phyloP scores from a whole-genome alignment of 78 protist species.

The Dictyostelium purpureum region DNA sequence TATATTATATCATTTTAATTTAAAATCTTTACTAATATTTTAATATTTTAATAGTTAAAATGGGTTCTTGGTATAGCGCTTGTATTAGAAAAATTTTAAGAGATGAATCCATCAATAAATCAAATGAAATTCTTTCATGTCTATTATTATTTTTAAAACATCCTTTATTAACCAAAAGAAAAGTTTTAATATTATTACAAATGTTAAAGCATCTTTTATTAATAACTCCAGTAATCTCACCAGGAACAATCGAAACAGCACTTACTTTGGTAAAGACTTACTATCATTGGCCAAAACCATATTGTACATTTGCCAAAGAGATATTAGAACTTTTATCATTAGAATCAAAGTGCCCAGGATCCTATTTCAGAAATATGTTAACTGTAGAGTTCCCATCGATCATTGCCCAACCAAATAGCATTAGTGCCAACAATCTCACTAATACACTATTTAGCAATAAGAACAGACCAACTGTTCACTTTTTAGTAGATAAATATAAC shows the following conservation, averaged over 20 bases:
- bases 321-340: constrained; percentile 42
- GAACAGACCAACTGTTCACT: constrained; percentile 41
- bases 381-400: constrained; percentile 41
- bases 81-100: constrained; percentile 8
- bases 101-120: not conserved
- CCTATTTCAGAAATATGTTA: constrained; percentile 14
- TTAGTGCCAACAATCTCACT: not conserved
- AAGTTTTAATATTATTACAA: constrained; percentile 44
- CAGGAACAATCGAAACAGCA: not conserved
- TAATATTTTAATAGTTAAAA: not conserved
- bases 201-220: constrained; percentile 63
- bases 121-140: constrained; percentile 44
- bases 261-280: constrained; percentile 35
- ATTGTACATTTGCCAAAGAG: constrained; percentile 52
- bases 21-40: not conserved
- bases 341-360: constrained; percentile 60
- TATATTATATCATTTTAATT: not conserved
- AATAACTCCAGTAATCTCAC: constrained; percentile 28
- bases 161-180: constrained; percentile 49
- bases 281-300: constrained; percentile 56
- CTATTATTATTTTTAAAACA: constrained; percentile 62
- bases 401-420: not conserved
- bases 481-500: constrained; percentile 57
- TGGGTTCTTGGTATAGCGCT: constrained; percentile 23
- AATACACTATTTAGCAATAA: not conserved